Evolutionary conservation across 1,284 basidiomycete species (phyloP).

Genomic region (Cutaneotrichosporon cavernicola): DNA sequence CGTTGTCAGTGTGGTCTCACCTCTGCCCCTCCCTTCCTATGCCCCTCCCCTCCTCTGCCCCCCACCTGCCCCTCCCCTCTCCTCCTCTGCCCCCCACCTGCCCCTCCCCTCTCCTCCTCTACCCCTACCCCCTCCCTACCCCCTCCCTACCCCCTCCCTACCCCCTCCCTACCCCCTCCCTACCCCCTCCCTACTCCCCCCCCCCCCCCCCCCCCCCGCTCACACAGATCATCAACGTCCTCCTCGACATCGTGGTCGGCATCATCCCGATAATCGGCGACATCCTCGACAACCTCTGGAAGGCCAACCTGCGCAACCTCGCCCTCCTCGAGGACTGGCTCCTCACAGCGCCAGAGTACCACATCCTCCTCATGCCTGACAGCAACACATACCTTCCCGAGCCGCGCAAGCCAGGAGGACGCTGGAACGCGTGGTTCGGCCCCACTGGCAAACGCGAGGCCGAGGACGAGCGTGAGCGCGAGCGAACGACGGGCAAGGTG

Average conservation of each 20-base stretch:
- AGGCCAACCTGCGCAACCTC: slow-evolving; percentile 53
- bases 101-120: too few relatives aligned
- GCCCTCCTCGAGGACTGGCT: slow-evolving; percentile 48
- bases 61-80: too few relatives aligned
- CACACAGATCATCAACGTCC: slow-evolving; percentile 43
- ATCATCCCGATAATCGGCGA: slow-evolving; percentile 52
- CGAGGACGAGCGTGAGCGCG: slow-evolving; percentile 25
- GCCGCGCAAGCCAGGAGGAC: slow-evolving; percentile 23
- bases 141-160: too few relatives aligned
- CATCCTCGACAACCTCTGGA: slow-evolving; percentile 53
- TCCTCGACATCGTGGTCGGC: slow-evolving; percentile 48
- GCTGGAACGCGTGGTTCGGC: slow-evolving; percentile 24
- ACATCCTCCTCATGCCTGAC: slow-evolving; percentile 53
- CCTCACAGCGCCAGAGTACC: slow-evolving; percentile 37
- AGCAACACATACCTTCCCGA: slow-evolving; percentile 43
- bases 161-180: too few relatives aligned
- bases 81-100: too few relatives aligned
- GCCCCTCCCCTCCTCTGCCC: too few relatives aligned
- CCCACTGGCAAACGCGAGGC: slow-evolving; percentile 11
- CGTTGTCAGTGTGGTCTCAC: neutral
- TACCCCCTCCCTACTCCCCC: too few relatives aligned
- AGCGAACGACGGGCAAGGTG: slow-evolving; percentile 38
- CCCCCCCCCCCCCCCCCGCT: neutral
- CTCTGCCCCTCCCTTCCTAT: neutral
- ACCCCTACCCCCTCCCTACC: too few relatives aligned